Evolutionary conservation across 2,329 filamentous ascomycete genomes (phyloP).

Genomic region (Penicillium sp.): DNA sequence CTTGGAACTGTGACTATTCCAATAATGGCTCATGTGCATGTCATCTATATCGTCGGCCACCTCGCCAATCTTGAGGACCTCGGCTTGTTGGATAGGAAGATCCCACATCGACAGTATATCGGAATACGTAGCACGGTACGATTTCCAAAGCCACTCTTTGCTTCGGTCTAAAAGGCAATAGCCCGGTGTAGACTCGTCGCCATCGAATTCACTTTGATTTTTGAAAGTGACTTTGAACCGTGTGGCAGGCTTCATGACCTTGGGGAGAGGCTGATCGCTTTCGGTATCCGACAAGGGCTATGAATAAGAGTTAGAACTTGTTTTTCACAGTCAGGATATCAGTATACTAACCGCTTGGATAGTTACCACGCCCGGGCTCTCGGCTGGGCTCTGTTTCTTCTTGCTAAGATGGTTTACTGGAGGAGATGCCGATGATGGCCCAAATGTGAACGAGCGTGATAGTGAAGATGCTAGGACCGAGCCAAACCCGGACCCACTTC

Average conservation of each 20-base stretch:
- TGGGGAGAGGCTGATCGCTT: slow-evolving; percentile 33
- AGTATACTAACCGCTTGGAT: slow-evolving; percentile 31
- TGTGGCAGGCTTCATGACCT: slow-evolving; percentile 27
- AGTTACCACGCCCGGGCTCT: slow-evolving; percentile 33
- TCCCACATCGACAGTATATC: slow-evolving; percentile 61
- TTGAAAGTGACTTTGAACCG: slow-evolving; percentile 54
- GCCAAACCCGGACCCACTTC: slow-evolving; percentile 43
- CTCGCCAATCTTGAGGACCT: slow-evolving; percentile 59
- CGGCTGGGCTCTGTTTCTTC: slow-evolving; percentile 39
- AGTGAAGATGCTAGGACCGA: slow-evolving; percentile 46
- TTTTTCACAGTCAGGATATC: slow-evolving; percentile 16
- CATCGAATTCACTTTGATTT: slow-evolving; percentile 59
- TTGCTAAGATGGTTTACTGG: slow-evolving; percentile 35
- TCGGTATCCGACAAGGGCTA: slow-evolving; percentile 41
- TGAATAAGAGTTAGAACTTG: slow-evolving; percentile 12
- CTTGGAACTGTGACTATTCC: slow-evolving; percentile 29
- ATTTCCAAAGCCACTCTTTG: slow-evolving; percentile 49
- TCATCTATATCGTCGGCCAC: slow-evolving; percentile 38
- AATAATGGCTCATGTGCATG: slow-evolving; percentile 19
- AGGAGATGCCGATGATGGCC: slow-evolving; percentile 45
- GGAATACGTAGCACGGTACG: slow-evolving; percentile 60
- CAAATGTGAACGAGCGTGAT: slow-evolving; percentile 48
- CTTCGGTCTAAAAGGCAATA: slow-evolving; percentile 51
- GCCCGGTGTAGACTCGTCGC: slow-evolving; percentile 48
- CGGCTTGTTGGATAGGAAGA: slow-evolving; percentile 54